These are phyloP conservation scores for Reticulascus tulasneorum DNA, from an alignment of 2,329 filamentous ascomycete genomes.

Conservation along the genomic window DNA sequence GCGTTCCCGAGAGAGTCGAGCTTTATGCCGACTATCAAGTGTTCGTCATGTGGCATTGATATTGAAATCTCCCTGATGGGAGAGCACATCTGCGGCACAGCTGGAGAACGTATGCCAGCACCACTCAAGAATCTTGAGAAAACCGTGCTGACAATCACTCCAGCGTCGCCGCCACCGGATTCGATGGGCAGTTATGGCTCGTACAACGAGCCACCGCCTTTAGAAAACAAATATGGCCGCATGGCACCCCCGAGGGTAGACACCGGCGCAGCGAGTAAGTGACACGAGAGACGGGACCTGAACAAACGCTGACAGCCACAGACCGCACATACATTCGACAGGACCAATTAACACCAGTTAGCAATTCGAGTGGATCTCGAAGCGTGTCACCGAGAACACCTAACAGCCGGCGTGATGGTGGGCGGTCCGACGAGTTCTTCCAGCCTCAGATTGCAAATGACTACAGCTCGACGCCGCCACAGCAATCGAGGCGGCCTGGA, in stretches of 20 bases:
- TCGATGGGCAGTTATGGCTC: conserved; percentile 23
- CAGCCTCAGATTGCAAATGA: conserved; percentile 40
- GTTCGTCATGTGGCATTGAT: conserved; percentile 71
- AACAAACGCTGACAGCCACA: conserved; percentile 32
- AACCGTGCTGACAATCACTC: not conserved
- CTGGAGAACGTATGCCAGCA: conserved; percentile 36
- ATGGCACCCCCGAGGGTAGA: conserved; percentile 44
- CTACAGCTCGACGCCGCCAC: conserved; percentile 35
- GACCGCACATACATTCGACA: conserved; percentile 51
- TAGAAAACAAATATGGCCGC: conserved; percentile 32
- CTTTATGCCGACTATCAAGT: conserved; percentile 82
- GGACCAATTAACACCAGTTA: conserved; percentile 61
- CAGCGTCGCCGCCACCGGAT: conserved; percentile 34
- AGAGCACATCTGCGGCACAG: conserved; percentile 68
- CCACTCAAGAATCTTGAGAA: not conserved
- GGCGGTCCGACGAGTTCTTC: conserved; percentile 42
- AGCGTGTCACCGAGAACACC: conserved; percentile 62
- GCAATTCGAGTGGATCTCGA: conserved; percentile 55
- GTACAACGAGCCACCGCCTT: conserved; percentile 21
- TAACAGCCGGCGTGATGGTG: conserved; percentile 37
- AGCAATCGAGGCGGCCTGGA: conserved; percentile 35
- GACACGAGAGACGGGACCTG: not conserved
- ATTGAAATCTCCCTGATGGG: conserved; percentile 85
- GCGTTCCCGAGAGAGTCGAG: conserved; percentile 56
- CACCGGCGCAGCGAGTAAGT: conserved; percentile 50